Percentiles rank a stretch among this genome's conserved stretches.
These are phyloP conservation scores for Punica granatum DNA, from an alignment of 345 rosid species.

Conservation along the genomic window DNA sequence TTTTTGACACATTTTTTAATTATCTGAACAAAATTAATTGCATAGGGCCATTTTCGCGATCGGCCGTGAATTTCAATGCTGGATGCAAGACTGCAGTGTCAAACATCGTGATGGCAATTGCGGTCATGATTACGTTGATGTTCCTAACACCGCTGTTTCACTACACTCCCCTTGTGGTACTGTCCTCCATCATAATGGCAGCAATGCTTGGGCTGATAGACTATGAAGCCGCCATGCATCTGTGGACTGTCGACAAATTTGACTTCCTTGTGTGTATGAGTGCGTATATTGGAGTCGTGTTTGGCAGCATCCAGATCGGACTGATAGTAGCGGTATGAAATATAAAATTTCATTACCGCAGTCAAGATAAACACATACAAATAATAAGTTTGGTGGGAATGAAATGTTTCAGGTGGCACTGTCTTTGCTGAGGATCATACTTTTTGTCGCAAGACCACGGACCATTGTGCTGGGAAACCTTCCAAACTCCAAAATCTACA, in stretches of 20 bases:
- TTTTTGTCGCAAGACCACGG: slow-evolving; percentile 83
- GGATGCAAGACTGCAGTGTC: slow-evolving; percentile 90
- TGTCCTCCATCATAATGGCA: slow-evolving; percentile 66
- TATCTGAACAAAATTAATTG: background rate
- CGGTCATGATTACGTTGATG: slow-evolving; percentile 57
- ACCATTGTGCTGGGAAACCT: slow-evolving; percentile 61
- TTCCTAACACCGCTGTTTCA: slow-evolving; percentile 71
- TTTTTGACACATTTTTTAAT: background rate
- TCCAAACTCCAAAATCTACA: slow-evolving; percentile 44
- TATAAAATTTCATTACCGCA: background rate
- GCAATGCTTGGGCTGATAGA: slow-evolving; percentile 92
- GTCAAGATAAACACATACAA: background rate
- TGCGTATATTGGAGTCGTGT: slow-evolving; percentile 69
- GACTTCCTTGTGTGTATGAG: slow-evolving; percentile 70
- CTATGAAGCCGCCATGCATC: slow-evolving; percentile 65
- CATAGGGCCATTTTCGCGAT: slow-evolving; percentile 79
- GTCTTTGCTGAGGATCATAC: slow-evolving; percentile 56
- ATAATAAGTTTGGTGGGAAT: background rate
- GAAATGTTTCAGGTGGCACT: slow-evolving; percentile 43
- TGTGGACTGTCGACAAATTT: slow-evolving; percentile 73
- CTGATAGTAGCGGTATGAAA: slow-evolving; percentile 50
- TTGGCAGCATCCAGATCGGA: slow-evolving; percentile 67
- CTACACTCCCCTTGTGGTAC: slow-evolving; percentile 78
- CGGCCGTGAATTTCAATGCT: slow-evolving; percentile 90
- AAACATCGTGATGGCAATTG: slow-evolving; percentile 76